Percentiles rank a stretch among this genome's conserved stretches.
Conservation (phyloP, 345 rosid species). For the Arabidopsis arenosa region DNA sequence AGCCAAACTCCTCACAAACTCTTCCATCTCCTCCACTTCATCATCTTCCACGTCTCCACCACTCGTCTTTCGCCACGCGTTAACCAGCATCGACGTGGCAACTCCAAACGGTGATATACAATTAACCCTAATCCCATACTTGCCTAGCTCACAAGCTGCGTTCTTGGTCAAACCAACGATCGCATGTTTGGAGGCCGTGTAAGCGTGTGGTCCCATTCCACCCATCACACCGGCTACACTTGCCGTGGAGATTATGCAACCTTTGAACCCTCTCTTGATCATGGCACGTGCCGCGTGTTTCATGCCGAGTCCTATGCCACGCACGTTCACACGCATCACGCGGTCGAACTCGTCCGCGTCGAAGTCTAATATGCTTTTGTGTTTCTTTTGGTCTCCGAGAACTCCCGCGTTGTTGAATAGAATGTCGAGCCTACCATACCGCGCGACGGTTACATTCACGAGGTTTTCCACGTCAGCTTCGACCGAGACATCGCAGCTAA, state of each 20-base stretch:
- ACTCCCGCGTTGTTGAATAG: constrained; percentile 87
- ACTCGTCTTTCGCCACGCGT: constrained; percentile 61
- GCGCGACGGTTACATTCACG: constrained; percentile 56
- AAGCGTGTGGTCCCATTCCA: constrained; percentile 86
- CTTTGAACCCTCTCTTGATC: constrained; percentile 57
- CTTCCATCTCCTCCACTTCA: constrained; percentile 71
- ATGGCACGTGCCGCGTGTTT: constrained; percentile 86
- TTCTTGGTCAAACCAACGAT: constrained; percentile 82
- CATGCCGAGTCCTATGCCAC: constrained; percentile 69
- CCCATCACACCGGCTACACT: constrained; percentile 90
- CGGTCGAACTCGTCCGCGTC: constrained; percentile 68
- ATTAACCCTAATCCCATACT: constrained; percentile 74
- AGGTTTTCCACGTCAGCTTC: constrained; percentile 71
- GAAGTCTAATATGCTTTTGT: constrained; percentile 72
- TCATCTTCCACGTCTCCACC: constrained; percentile 52
- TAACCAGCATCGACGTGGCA: constrained; percentile 74
- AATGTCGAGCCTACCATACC: constrained; percentile 61
- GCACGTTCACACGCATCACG: constrained; percentile 74
- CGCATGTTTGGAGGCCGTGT: constrained; percentile 89
- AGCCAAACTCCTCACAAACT: constrained; percentile 66
- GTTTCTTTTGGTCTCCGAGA: constrained; percentile 67
- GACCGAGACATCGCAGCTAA: constrained; percentile 69
- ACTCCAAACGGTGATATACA: constrained; percentile 92
- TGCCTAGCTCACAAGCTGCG: constrained; percentile 79
- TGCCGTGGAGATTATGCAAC: constrained; percentile 74